Base-by-base conservation (phyloP, 163 green algal species). In the Scenedesmus sp. region DNA sequence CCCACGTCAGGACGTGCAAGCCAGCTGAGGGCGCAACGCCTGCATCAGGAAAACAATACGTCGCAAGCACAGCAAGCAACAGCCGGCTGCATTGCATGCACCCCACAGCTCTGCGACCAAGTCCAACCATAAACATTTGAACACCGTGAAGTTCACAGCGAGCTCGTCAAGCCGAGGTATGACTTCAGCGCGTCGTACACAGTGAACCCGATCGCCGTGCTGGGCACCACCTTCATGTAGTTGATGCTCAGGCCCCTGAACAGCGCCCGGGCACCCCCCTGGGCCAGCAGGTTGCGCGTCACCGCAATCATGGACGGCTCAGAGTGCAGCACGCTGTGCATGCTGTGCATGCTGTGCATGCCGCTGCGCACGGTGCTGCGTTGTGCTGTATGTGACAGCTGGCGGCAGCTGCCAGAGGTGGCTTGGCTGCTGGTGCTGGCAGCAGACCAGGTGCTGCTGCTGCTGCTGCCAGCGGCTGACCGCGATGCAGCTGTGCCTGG, bases 201-300 rank as follows among this genome's bases (percentile, higher is more conserved):
- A 0, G 96, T 97, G 92, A 99, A 99, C 0, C 97, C 97, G 51
- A 99, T 97, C 15, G 97, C 97, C 24, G 97, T 99, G 30, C 95
- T 97, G 2, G 97, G 97, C 35, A 98, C 94, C 12, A 98, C 97
- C 89, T 97, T 97, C 46, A 96, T 78, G 87, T 94, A 96, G 85
- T 99, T 99, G 46, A 99, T 95, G 81, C 87, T 95, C 56, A 99
- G 79, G 0, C 97, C 97, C 15, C 93, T 85, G 88, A 97, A 98
- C 37, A 99, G 90, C 5, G 89, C 94, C 35, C 92, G 81, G 73
- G 87, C 76, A 16, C 97, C 97, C 79, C 95, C 91, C 10, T 92
- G 68, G 15, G 40, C 78, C 30, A 93, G 5, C 2, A 95, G 86
- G n/a, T 44, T 30, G 0, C 49, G 65, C 12, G 83, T 83, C 0